Conservation (phyloP, 495 filamentous ascomycete genomes). For the Annulohypoxylon nitens region DNA sequence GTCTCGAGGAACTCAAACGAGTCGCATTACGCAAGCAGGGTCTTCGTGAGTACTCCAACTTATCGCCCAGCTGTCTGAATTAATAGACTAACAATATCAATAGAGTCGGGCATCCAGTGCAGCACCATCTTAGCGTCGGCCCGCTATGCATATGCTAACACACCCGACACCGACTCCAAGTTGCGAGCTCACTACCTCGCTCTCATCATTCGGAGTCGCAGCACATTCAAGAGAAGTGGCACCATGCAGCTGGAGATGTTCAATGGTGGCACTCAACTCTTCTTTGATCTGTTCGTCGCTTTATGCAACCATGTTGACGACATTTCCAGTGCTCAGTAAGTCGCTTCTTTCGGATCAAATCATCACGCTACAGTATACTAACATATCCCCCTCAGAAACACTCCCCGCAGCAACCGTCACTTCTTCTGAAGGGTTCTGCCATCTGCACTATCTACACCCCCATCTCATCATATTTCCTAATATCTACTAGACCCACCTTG, state of each 20-base stretch:
- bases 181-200: conserved; percentile 92
- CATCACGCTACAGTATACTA: background rate
- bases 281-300: conserved; percentile 94
- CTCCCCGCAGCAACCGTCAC: conserved; percentile 57
- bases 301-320: conserved; percentile 89
- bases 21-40: conserved; percentile 89
- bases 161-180: conserved; percentile 88
- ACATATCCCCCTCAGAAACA: conserved; percentile 46
- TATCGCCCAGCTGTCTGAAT: background rate
- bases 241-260: conserved; percentile 99
- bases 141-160: conserved; percentile 88
- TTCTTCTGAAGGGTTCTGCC: conserved; percentile 41
- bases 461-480: conserved; percentile 36
- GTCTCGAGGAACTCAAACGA: conserved; percentile 83
- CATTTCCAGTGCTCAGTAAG: conserved; percentile 64
- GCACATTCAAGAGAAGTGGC: conserved; percentile 91
- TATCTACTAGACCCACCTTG: conserved; percentile 23
- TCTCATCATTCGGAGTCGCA: conserved; percentile 85
- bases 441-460: conserved; percentile 23
- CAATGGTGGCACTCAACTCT: conserved; percentile 79
- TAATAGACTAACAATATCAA: conserved; percentile 32
- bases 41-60: conserved; percentile 61
- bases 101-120: conserved; percentile 82
- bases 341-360: background rate
- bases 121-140: conserved; percentile 86